Evolutionary conservation across 2,329 filamentous ascomycete genomes (phyloP), one percentile per base, ranked within the genome.

Genomic region (Podosphaera xanthii): DNA sequence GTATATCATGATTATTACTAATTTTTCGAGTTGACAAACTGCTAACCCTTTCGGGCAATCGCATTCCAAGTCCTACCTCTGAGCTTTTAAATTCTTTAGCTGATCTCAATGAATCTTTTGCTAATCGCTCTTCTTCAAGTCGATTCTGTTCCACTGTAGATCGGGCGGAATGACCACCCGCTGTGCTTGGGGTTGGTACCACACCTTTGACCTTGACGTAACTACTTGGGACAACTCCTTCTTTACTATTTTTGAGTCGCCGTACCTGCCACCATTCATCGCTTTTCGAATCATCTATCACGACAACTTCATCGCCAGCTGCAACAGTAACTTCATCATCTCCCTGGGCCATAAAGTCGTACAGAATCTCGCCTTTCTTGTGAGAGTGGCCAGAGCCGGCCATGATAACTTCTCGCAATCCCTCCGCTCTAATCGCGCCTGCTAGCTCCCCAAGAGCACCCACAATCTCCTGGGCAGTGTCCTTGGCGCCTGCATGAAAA

Each of bases 201-300:
- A 79, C 78, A 59, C 87, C 88, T 31, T 82, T 90, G 58, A 95
- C 75, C 70, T 98, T 91, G 65, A 98, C 84, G 68, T 97, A 98
- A 71, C 88, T 95, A 74, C 89, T 92, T 12, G 92, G 92, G 7
- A 98, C 90, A 34, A 98, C 92, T 46, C 92, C 92, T 72, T 96
- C 88, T 69, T 89, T 92, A 65, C 88, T 88, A 69, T 89, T 97
- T 73, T 89, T 94, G 63, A 96, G 68, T 42, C 90, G 81, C 61
- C 86, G 81, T 42, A 98, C 88, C 75, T 92, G 89, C 91, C 92
- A 97, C 92, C 92, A 98, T 69, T 98, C 92, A 61, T 96, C 89
- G 62, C 90, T 96, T 72, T 90, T 92, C 40, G 77, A 81, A 67
- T 96, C 89, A 68, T 98, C 91, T 59, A 97, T 71, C 59, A 98